Base-by-base conservation (phyloP, 73 alveolate genomes). In the Durusdinium trenchii region DNA sequence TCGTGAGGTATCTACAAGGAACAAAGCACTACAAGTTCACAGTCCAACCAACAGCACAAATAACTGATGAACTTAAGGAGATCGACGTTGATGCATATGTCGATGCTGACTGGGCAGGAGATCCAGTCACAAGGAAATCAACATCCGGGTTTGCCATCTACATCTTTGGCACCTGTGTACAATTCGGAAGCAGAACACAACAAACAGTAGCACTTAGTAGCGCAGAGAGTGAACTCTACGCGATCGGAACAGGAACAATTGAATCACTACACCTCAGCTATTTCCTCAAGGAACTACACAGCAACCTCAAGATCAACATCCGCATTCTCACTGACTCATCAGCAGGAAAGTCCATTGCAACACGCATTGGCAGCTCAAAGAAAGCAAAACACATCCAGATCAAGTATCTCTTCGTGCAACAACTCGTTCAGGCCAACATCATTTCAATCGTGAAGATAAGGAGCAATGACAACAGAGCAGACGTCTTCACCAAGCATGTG, bases 51-150 rank as follows among this genome's bases (percentile, higher is more conserved):
- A 78, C 52, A 6, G 18, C 45, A 4, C 46, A 48, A 38, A 35
- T 43, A 57, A 45, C 2, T n/a, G 28, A 20, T 6, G 76, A 51
- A 35, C 75, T 84, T 3, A 78, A 42, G 60, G 35, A 35, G n/a
- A n/a, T n/a, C 57, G 64, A 79, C 86, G 36, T 75, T 52, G 50
- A 40, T 12, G 86, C 10, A 23, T 47, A 83, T 50, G 47, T 35
- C 7, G 76, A 84, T 38, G 94, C 94, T 20, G 78, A 84, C 54
- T 84, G 94, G 94, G 94, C 94, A 84, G 52, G 78, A 52, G 50
- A 78, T 78, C 51, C 75, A n/a, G 14, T 54, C 61, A 84, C 94
- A 84, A 48, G 78, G 42, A 84, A 84, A 32, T 84, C 76, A 3
- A 84, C 94, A 32, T n/a, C 57, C 4, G 94, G 94, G 1, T 84